A percentile compares a stretch with the other conserved stretches of the same genome.
Evolutionary conservation across 768 basidiomycete species (phyloP).

Genomic region (Mycena indigotica): DNA sequence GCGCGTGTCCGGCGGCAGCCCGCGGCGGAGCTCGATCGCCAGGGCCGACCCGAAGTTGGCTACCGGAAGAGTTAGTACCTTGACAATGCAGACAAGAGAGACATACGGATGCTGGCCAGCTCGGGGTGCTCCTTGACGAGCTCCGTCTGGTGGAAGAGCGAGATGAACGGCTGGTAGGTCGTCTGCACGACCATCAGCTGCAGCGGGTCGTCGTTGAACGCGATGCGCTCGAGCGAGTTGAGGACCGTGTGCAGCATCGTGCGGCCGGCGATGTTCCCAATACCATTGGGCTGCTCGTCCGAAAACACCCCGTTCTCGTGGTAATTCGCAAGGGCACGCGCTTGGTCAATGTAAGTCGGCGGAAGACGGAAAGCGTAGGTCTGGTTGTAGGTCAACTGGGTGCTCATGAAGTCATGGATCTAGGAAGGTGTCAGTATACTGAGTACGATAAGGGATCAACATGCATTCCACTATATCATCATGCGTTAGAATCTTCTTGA

Average conservation of each 20-base stretch:
- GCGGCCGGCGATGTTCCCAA: constrained; percentile 85
- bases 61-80: no score
- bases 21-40: constrained; percentile 77
- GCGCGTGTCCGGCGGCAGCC: constrained; percentile 71
- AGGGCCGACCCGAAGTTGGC: constrained; percentile 76
- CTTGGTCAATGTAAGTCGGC: constrained; percentile 71
- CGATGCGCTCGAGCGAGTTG: constrained; percentile 71
- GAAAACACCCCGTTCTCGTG: constrained; percentile 81
- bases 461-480: constrained; percentile 66
- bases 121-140: constrained; percentile 59
- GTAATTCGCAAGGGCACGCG: constrained; percentile 73
- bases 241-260: constrained; percentile 76
- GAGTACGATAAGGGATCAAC: background rate
- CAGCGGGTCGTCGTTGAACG: constrained; percentile 77
- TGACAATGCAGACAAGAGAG: no score
- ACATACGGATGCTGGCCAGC: constrained; percentile 66
- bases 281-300: constrained; percentile 56
- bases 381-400: constrained; percentile 79
- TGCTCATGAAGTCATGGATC: constrained; percentile 79
- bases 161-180: constrained; percentile 90
- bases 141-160: constrained; percentile 80
- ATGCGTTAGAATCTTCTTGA: no score
- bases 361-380: constrained; percentile 79
- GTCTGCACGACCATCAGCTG: constrained; percentile 78
- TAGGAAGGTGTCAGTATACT: constrained; percentile 26